Percentiles rank a stretch among this genome's conserved stretches.
phyloP scores from a whole-genome alignment of 1,139 yeast genomes.

The Suhomyces bokatorum region DNA sequence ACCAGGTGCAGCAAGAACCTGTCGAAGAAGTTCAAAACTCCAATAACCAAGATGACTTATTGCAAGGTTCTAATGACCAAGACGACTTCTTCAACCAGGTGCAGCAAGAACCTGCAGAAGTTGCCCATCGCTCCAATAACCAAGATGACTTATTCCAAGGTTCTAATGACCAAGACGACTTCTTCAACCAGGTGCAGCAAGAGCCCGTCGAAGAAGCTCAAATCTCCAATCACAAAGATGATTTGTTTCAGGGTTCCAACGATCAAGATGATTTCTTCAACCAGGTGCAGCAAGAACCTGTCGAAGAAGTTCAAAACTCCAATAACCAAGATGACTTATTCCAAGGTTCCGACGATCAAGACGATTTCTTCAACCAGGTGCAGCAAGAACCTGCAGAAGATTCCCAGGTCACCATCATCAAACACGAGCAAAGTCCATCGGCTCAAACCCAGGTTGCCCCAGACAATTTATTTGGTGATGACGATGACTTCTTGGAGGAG shows the following conservation, averaged over 20 bases:
- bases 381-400: neutral
- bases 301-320: neutral
- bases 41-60: too few species aligned
- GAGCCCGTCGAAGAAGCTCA: neutral
- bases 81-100: neutral
- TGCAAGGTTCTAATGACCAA: neutral
- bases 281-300: neutral
- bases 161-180: neutral
- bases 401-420: neutral
- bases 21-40: neutral
- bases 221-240: neutral
- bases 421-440: neutral
- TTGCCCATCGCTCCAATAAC: neutral
- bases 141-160: too few species aligned
- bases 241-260: too few species aligned
- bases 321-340: too few species aligned
- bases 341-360: neutral
- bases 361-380: neutral
- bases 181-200: neutral
- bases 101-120: neutral
- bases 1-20: neutral
- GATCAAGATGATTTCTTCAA: neutral
- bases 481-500: constrained; percentile 19
- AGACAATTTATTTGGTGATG: constrained; percentile 18
- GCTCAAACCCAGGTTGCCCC: constrained; percentile 2